These are phyloP conservation scores for Fragaria ananassa DNA, from an alignment of 306 rosid genomes.

Conservation along the genomic window DNA sequence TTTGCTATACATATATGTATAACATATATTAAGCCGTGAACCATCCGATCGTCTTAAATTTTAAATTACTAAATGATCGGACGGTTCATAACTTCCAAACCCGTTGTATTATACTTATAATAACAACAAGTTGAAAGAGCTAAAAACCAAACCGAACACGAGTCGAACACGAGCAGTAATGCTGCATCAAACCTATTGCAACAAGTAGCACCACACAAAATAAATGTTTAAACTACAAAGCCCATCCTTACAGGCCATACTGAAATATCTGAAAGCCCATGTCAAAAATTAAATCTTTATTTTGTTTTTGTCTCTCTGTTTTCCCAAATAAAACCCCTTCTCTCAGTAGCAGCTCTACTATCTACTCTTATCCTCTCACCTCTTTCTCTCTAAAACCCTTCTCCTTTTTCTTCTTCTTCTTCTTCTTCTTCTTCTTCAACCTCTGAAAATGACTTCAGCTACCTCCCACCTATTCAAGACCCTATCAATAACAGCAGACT, in stretches of 20 bases:
- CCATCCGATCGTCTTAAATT: no score
- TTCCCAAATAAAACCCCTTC: background rate
- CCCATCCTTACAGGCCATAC: background rate
- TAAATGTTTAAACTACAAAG: no score
- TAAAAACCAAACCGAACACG: no score
- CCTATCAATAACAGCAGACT: slow-evolving; percentile 47
- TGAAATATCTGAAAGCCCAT: background rate
- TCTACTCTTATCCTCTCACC: slow-evolving; percentile 46
- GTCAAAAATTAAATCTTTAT: background rate
- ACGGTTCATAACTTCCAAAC: no score
- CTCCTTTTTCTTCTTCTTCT: slow-evolving; percentile 6
- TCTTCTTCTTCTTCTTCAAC: slow-evolving; percentile 5
- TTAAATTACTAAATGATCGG: no score
- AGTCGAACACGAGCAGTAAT: no score
- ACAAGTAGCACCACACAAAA: no score
- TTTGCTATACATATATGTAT: no score
- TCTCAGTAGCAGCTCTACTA: background rate
- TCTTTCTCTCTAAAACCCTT: slow-evolving; percentile 27
- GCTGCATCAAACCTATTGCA: no score
- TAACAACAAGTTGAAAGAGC: no score
- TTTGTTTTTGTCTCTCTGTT: background rate
- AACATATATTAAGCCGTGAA: no score
- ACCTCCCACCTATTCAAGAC: slow-evolving; percentile 44
- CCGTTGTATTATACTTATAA: no score
- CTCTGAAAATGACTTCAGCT: slow-evolving; percentile 42